phyloP scores from a whole-genome alignment of 2,329 filamentous ascomycete genomes.

The Cladosporium sp. region DNA sequence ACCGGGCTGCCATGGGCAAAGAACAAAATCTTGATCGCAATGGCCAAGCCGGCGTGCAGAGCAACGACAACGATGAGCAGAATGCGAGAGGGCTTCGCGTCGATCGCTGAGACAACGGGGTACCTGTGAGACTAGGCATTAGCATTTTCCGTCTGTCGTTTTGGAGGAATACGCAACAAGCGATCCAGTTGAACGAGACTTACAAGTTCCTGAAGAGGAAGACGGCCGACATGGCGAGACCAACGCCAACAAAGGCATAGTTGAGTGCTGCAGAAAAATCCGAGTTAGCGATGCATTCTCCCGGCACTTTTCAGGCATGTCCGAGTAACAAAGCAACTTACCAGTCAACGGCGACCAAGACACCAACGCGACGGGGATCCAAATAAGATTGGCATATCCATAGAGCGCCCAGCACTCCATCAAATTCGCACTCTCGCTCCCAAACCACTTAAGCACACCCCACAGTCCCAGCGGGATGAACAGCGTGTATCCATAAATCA shows the following conservation, averaged over 20 bases:
- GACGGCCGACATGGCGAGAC: conserved; percentile 74
- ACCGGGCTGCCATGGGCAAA: conserved; percentile 59
- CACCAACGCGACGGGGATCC: conserved; percentile 90
- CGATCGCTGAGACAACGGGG: conserved; percentile 87
- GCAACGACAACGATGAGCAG: conserved; percentile 78
- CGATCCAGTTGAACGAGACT: conserved; percentile 10
- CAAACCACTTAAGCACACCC: conserved; percentile 89
- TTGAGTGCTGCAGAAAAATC: conserved; percentile 59
- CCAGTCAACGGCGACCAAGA: conserved; percentile 79
- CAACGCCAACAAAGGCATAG: conserved; percentile 86
- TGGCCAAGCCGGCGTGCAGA: conserved; percentile 81
- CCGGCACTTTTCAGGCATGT: neutral
- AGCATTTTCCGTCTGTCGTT: neutral
- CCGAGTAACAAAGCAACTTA: conserved; percentile 26
- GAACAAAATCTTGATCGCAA: conserved; percentile 95
- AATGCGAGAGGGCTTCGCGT: conserved; percentile 85
- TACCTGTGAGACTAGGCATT: conserved; percentile 27
- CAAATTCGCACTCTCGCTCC: conserved; percentile 85
- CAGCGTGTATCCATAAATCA: conserved; percentile 89
- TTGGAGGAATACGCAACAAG: too few species aligned
- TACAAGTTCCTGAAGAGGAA: conserved; percentile 85
- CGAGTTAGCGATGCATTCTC: conserved; percentile 13
- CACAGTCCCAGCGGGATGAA: conserved; percentile 82
- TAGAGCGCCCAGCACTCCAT: conserved; percentile 95
- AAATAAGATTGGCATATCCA: conserved; percentile 93